Evolutionary conservation across 345 rosid species (phyloP), one percentile per base, ranked within the genome.

Genomic region (Salix viminalis): DNA sequence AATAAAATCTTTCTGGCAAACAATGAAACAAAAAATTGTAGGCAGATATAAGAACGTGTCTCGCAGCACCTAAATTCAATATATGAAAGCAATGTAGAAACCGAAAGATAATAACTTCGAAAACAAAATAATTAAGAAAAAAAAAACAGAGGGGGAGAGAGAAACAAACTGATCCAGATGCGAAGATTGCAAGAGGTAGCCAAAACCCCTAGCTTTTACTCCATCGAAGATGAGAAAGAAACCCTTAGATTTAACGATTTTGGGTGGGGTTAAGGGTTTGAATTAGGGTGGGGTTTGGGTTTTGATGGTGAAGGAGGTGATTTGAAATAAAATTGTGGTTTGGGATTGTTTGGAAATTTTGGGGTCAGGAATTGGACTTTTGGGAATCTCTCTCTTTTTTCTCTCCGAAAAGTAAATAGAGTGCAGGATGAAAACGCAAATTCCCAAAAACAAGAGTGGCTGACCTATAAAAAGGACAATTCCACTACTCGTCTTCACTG

Each of bases 181-280:
- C 68, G 19, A 30, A 71, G 65, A 24, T 11, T n/a, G 15, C 21
- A 67, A 23, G 41, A 36, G 58, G 6, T 14, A 12, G 48, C 12
- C 60, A 60, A 70, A 70, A 52, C 56, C 37, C 75, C 39, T 67
- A 46, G 70, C 36, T 23, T 42, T 61, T n/a, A 69, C 26, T 9
- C 61, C 50, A 52, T 50, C 41, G 64, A 28, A 48, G 71, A 70
- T 65, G 28, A 58, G 23, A 8, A 52, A 1, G 14, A 52, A 77
- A 52, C 34, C 71, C 72, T 66, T 66, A 66, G 70, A 66, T 66
- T 75, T 66, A 4, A 23, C 76, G 62, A 58, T 58, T 58, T n/a
- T 13, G 61, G 60, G 60, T 32, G 26, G 62, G 14, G 3, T 58
- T 10, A 9, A 11, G 13, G 28, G 62, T 58, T 58, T n/a, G 28